Base-by-base conservation (phyloP, 805 yeast species). In the Isabelozyma rhagii region DNA sequence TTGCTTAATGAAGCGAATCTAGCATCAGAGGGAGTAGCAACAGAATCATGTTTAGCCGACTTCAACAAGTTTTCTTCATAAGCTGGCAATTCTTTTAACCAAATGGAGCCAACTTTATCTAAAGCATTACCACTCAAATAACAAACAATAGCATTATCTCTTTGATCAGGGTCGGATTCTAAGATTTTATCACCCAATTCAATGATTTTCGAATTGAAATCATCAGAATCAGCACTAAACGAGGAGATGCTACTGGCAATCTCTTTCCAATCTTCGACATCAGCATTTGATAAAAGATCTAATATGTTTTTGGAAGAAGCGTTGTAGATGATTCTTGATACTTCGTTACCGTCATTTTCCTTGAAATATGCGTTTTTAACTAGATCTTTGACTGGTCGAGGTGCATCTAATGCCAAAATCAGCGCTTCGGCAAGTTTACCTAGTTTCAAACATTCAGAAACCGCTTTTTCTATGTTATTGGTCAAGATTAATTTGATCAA, bases 71-170 rank as follows among this genome's bases (percentile, higher is more conserved):
- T 60, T 5, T 59, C 50, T 60, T 81, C 83, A 51, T 68, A 64
- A 3, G 55, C 69, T 8, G 74, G 68, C 47, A 80, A 62, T 67
- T 94, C 99, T 27, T 81, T 74, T 47, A 89, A 78, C 99, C 99
- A 94, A 54, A 94, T 80, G 10, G 74, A 66, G 4, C 96, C 81
- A 44, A 90, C 84, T 61, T 85, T 87, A 53, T 87, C 96, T 47
- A 91, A 74, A 4, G 94, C 84, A 42, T 83, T 80, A 29, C 97
- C 97, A 17, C 90, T 87, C 55, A 90, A 74, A 65, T 85, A 94
- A 55, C 91, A 83, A 34, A 81, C 67, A 43, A 93, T 72, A 2
- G 99, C 96, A 62, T 84, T 79, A 58, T 84, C 82, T 65, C 97
- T 82, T 18, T 75, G 71, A 6, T 79, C 72, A 0, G 67, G 61